A percentile compares a stretch with the other conserved stretches of the same genome.
phyloP scores from a whole-genome alignment of 2,329 filamentous ascomycete genomes.

The Cercospora sesami region DNA sequence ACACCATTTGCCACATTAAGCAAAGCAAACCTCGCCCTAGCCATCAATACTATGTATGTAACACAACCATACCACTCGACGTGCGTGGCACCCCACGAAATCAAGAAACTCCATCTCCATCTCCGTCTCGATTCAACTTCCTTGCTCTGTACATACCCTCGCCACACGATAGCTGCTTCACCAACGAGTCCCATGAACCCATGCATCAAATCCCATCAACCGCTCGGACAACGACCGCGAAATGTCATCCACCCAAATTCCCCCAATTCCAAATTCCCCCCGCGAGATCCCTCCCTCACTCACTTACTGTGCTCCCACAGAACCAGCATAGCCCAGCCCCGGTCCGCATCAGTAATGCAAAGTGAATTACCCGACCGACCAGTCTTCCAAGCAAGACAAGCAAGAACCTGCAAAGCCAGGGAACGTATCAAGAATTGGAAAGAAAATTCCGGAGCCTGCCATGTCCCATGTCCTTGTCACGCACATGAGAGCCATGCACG shows the following conservation, averaged over 20 bases:
- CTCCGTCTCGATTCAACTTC: not conserved
- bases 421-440: not conserved
- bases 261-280: not conserved
- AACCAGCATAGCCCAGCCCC: not conserved
- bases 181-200: not conserved
- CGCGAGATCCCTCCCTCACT: not conserved
- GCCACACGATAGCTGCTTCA: not conserved
- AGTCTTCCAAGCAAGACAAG: not conserved
- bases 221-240: not conserved
- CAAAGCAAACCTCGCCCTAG: not conserved
- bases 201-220: not conserved
- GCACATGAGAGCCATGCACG: conserved; percentile 1
- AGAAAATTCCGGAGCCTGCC: not conserved
- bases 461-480: conserved; percentile 3
- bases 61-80: not conserved
- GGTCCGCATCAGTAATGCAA: not conserved
- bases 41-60: not conserved
- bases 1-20: not conserved
- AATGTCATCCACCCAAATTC: not conserved
- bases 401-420: not conserved
- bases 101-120: not conserved
- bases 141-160: not conserved
- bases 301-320: not conserved
- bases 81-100: not conserved
- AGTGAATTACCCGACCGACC: not conserved